Conservation (phyloP, 164 flowering plant species). For the Taxillus chinensis region DNA sequence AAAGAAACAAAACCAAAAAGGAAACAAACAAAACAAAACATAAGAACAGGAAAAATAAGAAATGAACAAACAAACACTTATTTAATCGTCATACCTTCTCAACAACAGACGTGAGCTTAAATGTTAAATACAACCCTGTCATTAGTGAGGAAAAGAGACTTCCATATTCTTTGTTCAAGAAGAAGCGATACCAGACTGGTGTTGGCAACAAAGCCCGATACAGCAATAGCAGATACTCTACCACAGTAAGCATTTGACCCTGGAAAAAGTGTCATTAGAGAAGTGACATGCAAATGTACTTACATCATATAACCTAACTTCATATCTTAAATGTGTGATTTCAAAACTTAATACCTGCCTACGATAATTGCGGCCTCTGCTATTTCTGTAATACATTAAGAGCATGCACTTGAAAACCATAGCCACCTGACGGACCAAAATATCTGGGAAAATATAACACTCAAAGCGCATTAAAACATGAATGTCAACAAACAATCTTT, state of each 20-base stretch:
- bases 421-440: constrained; percentile 86
- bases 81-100: constrained; percentile 65
- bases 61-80: not conserved
- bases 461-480: not conserved
- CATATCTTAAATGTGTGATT: not conserved
- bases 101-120: constrained; percentile 92
- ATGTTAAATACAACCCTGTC: constrained; percentile 91
- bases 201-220: constrained; percentile 94
- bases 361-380: constrained; percentile 85
- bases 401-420: constrained; percentile 74
- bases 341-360: constrained; percentile 49
- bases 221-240: constrained; percentile 80
- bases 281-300: not conserved
- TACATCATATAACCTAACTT: not conserved
- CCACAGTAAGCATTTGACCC: constrained; percentile 96
- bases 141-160: constrained; percentile 97
- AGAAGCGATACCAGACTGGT: constrained; percentile 98
- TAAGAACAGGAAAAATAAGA: not conserved
- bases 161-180: constrained; percentile 96
- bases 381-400: constrained; percentile 80
- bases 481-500: too few species aligned
- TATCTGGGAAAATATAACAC: constrained; percentile 42
- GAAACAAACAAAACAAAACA: not conserved
- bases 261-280: constrained; percentile 16
- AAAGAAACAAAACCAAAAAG: not conserved